Evolutionary conservation across 2,329 filamentous ascomycete genomes (phyloP), one percentile per base, ranked within the genome.

Genomic region (Calonectria pseudoreteaudii): DNA sequence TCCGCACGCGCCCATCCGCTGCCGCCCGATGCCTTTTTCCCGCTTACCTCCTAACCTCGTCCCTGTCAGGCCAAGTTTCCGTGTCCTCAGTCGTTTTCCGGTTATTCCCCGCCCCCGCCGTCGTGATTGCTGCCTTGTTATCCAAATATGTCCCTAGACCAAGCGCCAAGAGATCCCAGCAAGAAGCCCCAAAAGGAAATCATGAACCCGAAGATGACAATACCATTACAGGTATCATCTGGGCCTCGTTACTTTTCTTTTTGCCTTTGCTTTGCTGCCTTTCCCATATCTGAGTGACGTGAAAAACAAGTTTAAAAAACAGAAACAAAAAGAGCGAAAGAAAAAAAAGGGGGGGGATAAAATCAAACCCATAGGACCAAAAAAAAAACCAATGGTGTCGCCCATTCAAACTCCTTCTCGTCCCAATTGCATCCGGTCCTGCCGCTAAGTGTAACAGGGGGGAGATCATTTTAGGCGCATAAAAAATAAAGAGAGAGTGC

Each of bases 61-160:
- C 73, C 62, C 71, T 74, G 71, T 73, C 76, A 68, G 66, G 68
- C 70, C 71, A 71, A 74, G 58, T 76, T 75, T 64, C 71, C 66
- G 68, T 76, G 60, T 68, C 72, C 73, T 53, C 76, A 73, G 69
- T 72, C 69, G 56, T 76, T 77, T 71, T 74, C 73, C 69, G 52
- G 64, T 77, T 74, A 65, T 62, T 62, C 77, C 72, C 68, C 74
- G 68, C 68, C 71, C 73, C 75, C 77, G 73, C 68, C 80, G 66
- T 80, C 76, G 70, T 80, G 71, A 79, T 78, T 74, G 77, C 74
- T 73, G 69, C 71, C 68, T 66, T 62, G 71, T 47, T 73, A 71
- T 76, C 64, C 75, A 58, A 65, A 62, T 69, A 49, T 73, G 68
- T 74, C 71, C 60, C 75, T 72, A 4, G 66, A 70, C 65, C 70